Conservation (phyloP, 169 alveolate genomes). For the Eimeria falciformis region DNA sequence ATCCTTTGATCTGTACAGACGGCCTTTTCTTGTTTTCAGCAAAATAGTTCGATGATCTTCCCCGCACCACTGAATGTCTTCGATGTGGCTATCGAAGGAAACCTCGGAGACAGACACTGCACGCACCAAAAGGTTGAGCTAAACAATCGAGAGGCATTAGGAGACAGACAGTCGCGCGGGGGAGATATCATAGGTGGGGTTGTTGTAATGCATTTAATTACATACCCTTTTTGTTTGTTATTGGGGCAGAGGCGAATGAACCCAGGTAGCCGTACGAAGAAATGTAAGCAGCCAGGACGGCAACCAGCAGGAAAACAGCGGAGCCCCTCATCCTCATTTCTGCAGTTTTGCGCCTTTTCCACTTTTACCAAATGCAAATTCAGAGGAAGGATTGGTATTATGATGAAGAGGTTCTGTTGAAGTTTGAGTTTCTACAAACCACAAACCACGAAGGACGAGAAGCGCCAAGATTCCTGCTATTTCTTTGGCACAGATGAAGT, state of each 20-base stretch:
- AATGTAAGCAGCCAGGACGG: neutral
- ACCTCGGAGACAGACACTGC: conserved; percentile 82
- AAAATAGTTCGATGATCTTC: conserved; percentile 78
- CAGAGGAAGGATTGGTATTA: neutral
- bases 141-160: neutral
- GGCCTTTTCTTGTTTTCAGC: conserved; percentile 79
- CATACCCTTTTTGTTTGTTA: neutral
- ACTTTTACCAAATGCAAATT: neutral
- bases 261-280: neutral
- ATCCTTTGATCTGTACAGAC: conserved; percentile 83
- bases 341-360: neutral
- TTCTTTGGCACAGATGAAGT: too few relatives aligned
- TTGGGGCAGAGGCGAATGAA: neutral
- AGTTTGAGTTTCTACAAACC: neutral
- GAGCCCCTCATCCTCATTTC: neutral
- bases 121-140: neutral
- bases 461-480: too few relatives aligned
- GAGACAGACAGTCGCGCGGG: neutral
- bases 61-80: conserved; percentile 82
- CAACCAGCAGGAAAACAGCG: neutral
- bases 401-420: neutral
- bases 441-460: too few relatives aligned
- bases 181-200: neutral
- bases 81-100: conserved; percentile 81
- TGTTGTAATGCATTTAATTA: neutral